Conservation (phyloP, 1,284 basidiomycete genomes). For the Pseudozyma pruni region DNA sequence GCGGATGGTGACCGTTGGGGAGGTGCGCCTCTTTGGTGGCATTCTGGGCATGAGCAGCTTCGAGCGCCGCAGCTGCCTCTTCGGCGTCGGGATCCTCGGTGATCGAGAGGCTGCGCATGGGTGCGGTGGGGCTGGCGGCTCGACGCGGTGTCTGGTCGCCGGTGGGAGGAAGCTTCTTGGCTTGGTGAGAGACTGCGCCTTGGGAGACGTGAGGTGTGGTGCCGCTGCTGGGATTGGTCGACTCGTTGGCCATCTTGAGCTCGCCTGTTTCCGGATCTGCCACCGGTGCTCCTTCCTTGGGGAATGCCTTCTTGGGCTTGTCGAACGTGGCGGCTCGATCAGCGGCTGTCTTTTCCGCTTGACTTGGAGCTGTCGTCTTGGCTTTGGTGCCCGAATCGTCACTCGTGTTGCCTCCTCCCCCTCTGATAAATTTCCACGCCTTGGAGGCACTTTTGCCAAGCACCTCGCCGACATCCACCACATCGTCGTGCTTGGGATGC, state of each 20-base stretch:
- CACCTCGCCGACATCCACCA: slow-evolving; percentile 59
- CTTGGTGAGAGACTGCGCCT: slow-evolving; percentile 13
- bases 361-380: background rate
- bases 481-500: slow-evolving; percentile 30
- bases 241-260: slow-evolving; percentile 35
- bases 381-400: slow-evolving; percentile 8
- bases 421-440: slow-evolving; percentile 52
- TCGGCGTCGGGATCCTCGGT: slow-evolving; percentile 28
- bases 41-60: slow-evolving; percentile 33
- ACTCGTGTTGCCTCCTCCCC: slow-evolving; percentile 24
- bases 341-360: background rate
- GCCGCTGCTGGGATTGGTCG: background rate
- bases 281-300: slow-evolving; percentile 46
- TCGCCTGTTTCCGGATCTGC: slow-evolving; percentile 37
- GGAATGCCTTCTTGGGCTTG: slow-evolving; percentile 37
- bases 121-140: slow-evolving; percentile 22
- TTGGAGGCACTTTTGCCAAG: slow-evolving; percentile 51
- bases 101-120: slow-evolving; percentile 26
- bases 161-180: slow-evolving; percentile 12
- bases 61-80: slow-evolving; percentile 36
- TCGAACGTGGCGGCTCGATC: slow-evolving; percentile 7
- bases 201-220: slow-evolving; percentile 8
- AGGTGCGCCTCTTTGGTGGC: slow-evolving; percentile 12
- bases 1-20: slow-evolving; percentile 35
- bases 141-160: slow-evolving; percentile 38